A percentile compares a stretch with the other conserved stretches of the same genome.
These are phyloP conservation scores for Cladobotryum mycophilum DNA, from an alignment of 2,329 filamentous ascomycete species.

Conservation along the genomic window DNA sequence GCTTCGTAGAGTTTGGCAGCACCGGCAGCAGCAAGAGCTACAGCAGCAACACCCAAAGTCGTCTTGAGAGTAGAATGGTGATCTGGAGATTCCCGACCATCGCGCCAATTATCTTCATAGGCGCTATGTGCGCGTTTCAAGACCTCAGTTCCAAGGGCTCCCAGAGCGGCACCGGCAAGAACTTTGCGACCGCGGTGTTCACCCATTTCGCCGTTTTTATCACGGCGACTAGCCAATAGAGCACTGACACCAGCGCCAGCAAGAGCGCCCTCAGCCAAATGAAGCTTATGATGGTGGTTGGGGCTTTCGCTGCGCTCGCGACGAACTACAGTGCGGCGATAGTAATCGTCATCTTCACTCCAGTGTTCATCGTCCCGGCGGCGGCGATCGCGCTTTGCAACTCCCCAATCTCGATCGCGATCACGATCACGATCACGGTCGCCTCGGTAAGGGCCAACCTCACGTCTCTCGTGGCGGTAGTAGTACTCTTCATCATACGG, in stretches of 20 bases:
- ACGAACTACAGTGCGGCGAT: constrained; percentile 40
- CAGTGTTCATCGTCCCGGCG: constrained; percentile 38
- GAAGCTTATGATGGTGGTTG: constrained; percentile 46
- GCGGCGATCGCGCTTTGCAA: constrained; percentile 33
- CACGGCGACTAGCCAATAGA: constrained; percentile 49
- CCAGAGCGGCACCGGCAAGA: constrained; percentile 55
- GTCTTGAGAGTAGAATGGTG: constrained; percentile 50
- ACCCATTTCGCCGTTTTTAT: constrained; percentile 42
- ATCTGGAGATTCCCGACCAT: constrained; percentile 33
- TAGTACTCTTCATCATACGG: constrained; percentile 44
- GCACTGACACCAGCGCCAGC: constrained; percentile 57
- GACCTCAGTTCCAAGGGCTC: constrained; percentile 56
- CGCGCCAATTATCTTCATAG: constrained; percentile 48
- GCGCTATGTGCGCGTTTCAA: constrained; percentile 54
- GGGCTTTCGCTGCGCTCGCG: constrained; percentile 46
- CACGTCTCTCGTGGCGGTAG: constrained; percentile 41
- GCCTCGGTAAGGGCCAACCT: constrained; percentile 35
- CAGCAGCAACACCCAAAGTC: constrained; percentile 56
- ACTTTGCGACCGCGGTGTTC: constrained; percentile 53
- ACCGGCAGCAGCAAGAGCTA: constrained; percentile 58
- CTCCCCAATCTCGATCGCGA: constrained; percentile 30
- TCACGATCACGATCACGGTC: constrained; percentile 26
- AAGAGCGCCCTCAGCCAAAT: constrained; percentile 58
- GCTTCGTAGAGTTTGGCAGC: constrained; percentile 58
- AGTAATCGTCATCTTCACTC: constrained; percentile 43